Base-by-base conservation (phyloP, 345 rosid genomes). In the Acer saccharum region DNA sequence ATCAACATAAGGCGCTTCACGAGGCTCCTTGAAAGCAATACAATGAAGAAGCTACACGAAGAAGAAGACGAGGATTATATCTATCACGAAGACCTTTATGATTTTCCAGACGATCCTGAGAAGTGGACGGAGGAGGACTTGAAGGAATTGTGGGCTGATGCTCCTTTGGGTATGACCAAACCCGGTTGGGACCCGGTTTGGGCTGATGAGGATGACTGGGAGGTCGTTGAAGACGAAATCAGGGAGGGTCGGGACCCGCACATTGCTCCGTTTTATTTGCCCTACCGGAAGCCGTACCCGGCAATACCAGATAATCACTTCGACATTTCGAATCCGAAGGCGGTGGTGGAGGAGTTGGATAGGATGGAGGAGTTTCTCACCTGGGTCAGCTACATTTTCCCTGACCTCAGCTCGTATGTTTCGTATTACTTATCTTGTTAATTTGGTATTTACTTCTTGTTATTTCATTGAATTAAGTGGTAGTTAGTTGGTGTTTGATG, bases 181-280 rank as follows among this genome's bases (percentile, higher is more conserved):
- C 92, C 95, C 4, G 98, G 98, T 14, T 95, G 98, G 97, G 98
- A 95, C 79, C 98, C 98, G n/a, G 91, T 25, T 48, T 93, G 88
- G 90, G 97, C 94, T 11, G 97, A 90, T 41, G 90, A 89, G 46
- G 89, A 91, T 21, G 97, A 94, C 74, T 91, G 91, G 92, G 91
- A 90, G 2, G 20, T 87, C 23, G 88, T 94, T 7, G 83, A 66
- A 71, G 81, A 91, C 7, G 94, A 88, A 80, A 79, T 82, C 66
- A 69, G 76, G 77, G 90, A 75, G 4, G 98, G 98, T 23, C 39
- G 86, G 72, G 90, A 89, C 80, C 95, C 95, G 4, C 89, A 84
- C 46, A 91, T 90, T 83, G 97, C 93, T 4, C 97, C 98, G 0
- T 95, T 95, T 70, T 95, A 91, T 77, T 68, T 95, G 50, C 98